These are phyloP conservation scores for Pleurotus ostreatus DNA, from an alignment of 768 basidiomycete genomes.

Conservation along the genomic window DNA sequence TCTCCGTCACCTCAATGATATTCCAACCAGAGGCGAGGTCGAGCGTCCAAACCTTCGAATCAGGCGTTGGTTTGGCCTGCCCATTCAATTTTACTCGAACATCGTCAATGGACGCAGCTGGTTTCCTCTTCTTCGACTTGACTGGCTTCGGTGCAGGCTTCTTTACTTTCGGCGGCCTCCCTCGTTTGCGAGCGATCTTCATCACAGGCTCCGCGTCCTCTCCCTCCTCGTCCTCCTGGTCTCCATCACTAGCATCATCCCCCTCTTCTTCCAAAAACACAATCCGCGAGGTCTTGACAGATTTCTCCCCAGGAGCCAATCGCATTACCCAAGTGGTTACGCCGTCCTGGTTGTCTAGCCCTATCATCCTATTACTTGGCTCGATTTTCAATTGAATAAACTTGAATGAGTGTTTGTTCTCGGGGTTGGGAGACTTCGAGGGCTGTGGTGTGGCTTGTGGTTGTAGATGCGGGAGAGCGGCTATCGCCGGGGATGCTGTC, in stretches of 20 bases:
- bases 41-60: constrained; percentile 55
- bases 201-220: constrained; percentile 38
- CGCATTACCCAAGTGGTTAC: constrained; percentile 73
- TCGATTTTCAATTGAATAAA: constrained; percentile 50
- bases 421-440: not conserved
- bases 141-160: constrained; percentile 21
- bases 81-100: constrained; percentile 67
- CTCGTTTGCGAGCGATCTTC: constrained; percentile 27
- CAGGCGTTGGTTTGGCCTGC: constrained; percentile 38
- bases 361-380: constrained; percentile 54
- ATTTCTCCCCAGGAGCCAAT: constrained; percentile 53
- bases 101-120: constrained; percentile 40
- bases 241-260: constrained; percentile 31
- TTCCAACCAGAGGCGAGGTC: constrained; percentile 55
- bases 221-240: constrained; percentile 42
- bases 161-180: constrained; percentile 31
- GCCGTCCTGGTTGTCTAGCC: constrained; percentile 63
- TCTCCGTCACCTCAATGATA: constrained; percentile 59
- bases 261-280: constrained; percentile 54
- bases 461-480: not conserved
- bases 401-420: constrained; percentile 41
- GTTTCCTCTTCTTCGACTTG: constrained; percentile 39
- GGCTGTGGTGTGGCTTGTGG: not conserved
- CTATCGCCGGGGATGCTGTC: not conserved
- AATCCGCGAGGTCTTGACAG: constrained; percentile 44